These are phyloP conservation scores for Cronartium quercuum DNA, from an alignment of 1,284 basidiomycete genomes.

Conservation along the genomic window DNA sequence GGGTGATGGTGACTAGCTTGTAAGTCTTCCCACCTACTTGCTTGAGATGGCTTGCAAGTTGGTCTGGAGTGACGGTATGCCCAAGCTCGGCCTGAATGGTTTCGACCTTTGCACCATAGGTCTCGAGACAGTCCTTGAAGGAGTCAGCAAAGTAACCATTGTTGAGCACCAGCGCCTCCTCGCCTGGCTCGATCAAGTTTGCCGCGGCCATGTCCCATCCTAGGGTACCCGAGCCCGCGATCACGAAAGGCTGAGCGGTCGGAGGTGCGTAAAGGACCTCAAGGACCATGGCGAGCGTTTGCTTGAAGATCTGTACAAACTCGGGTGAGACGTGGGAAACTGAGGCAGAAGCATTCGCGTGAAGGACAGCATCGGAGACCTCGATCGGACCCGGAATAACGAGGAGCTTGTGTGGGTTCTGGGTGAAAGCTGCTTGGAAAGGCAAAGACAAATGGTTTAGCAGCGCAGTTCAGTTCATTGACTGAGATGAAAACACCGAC, in stretches of 20 bases:
- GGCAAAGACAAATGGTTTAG: neutral
- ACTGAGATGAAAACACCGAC: too few species aligned
- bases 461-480: too few species aligned
- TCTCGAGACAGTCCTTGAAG: slow-evolving; percentile 64
- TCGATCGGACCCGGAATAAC: slow-evolving; percentile 75
- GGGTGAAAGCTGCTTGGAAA: slow-evolving; percentile 38
- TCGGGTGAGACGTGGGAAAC: slow-evolving; percentile 86
- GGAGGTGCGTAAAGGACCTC: slow-evolving; percentile 59
- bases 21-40: slow-evolving; percentile 58
- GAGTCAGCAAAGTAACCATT: slow-evolving; percentile 84
- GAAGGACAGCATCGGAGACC: slow-evolving; percentile 70
- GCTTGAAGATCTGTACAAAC: slow-evolving; percentile 82
- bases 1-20: slow-evolving; percentile 86
- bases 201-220: slow-evolving; percentile 77
- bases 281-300: slow-evolving; percentile 79
- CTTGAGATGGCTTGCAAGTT: slow-evolving; percentile 66
- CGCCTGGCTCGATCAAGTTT: slow-evolving; percentile 72
- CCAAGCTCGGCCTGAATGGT: slow-evolving; percentile 79
- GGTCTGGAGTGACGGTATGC: slow-evolving; percentile 59
- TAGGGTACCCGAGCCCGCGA: slow-evolving; percentile 87
- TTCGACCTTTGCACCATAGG: slow-evolving; percentile 86
- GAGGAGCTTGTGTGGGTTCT: slow-evolving; percentile 46
- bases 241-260: slow-evolving; percentile 78
- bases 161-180: slow-evolving; percentile 55
- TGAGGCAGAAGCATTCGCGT: slow-evolving; percentile 76